Conservation (phyloP, 2,329 filamentous ascomycete species). For the Ceratocystis cacaofunesta region DNA sequence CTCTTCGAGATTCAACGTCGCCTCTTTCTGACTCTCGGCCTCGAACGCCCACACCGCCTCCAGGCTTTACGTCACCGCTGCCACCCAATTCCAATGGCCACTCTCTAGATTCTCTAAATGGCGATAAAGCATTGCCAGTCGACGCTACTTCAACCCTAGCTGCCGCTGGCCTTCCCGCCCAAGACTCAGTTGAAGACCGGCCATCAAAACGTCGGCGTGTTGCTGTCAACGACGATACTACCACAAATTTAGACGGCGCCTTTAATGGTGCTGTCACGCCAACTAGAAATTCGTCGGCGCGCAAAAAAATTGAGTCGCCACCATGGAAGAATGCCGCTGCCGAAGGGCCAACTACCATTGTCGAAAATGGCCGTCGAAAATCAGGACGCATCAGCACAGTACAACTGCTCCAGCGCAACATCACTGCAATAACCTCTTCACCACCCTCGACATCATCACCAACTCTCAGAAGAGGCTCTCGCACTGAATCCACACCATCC, state of each 20-base stretch:
- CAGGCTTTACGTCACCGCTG: conserved; percentile 9
- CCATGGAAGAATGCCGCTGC: conserved; percentile 83
- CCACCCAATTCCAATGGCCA: conserved; percentile 18
- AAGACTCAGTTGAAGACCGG: conserved; percentile 29
- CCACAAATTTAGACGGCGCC: conserved; percentile 21
- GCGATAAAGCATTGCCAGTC: conserved; percentile 14
- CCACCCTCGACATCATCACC: background rate
- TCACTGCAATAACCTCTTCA: background rate
- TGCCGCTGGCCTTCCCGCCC: background rate
- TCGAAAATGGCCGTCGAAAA: conserved; percentile 54
- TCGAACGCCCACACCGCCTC: conserved; percentile 19
- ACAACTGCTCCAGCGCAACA: conserved; percentile 5
- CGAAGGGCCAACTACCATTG: conserved; percentile 76
- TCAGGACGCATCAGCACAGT: conserved; percentile 48
- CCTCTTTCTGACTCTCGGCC: conserved; percentile 17
- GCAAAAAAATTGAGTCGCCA: conserved; percentile 50
- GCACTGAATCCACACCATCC: background rate
- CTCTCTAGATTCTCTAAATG: conserved; percentile 15
- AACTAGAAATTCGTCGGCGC: conserved; percentile 26
- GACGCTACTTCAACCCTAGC: background rate
- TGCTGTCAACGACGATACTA: too few relatives aligned
- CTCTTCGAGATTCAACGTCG: conserved; percentile 18
- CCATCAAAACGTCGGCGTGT: conserved; percentile 53
- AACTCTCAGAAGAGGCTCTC: background rate
- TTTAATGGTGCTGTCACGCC: conserved; percentile 21